Percentiles rank a stretch among this genome's conserved stretches.
Conservation (phyloP, 2,329 filamentous ascomycete species). For the Coniella vitis region DNA sequence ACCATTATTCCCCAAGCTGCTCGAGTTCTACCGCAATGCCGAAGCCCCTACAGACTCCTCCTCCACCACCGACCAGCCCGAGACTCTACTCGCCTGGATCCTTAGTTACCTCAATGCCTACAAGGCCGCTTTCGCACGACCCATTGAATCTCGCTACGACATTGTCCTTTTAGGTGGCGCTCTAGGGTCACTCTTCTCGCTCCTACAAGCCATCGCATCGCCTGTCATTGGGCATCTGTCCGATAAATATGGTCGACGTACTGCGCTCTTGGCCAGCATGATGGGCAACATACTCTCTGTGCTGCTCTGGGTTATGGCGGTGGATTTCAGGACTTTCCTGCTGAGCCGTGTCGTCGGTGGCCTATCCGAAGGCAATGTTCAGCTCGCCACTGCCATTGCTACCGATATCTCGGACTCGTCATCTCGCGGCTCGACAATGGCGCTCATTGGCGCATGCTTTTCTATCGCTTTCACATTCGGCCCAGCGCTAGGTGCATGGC, state of each 20-base stretch:
- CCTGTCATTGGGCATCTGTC: slow-evolving; percentile 86
- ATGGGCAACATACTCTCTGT: slow-evolving; percentile 87
- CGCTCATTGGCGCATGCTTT: slow-evolving; percentile 92
- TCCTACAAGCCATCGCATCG: slow-evolving; percentile 87
- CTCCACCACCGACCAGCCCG: slow-evolving; percentile 32
- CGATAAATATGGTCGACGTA: slow-evolving; percentile 80
- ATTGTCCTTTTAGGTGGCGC: slow-evolving; percentile 93
- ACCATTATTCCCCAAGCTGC: slow-evolving; percentile 87
- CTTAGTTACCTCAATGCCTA: slow-evolving; percentile 84
- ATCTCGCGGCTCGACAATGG: slow-evolving; percentile 86
- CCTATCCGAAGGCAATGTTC: slow-evolving; percentile 92
- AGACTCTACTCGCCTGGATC: slow-evolving; percentile 70
- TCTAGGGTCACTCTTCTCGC: slow-evolving; percentile 81
- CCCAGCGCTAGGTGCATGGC: slow-evolving; percentile 80
- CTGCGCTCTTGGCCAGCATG: slow-evolving; percentile 87
- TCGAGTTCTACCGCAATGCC: slow-evolving; percentile 90
- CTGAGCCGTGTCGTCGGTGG: slow-evolving; percentile 90
- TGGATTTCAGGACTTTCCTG: slow-evolving; percentile 92
- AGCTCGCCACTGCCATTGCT: slow-evolving; percentile 91
- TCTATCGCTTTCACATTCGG: slow-evolving; percentile 96
- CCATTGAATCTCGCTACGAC: slow-evolving; percentile 94
- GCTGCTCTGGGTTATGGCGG: slow-evolving; percentile 85
- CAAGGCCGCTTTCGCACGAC: slow-evolving; percentile 85
- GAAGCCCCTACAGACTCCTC: slow-evolving; percentile 51
- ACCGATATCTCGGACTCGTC: slow-evolving; percentile 88